Conservation (phyloP, 2,329 filamentous ascomycete species). For the Beauveria rudraprayagi region DNA sequence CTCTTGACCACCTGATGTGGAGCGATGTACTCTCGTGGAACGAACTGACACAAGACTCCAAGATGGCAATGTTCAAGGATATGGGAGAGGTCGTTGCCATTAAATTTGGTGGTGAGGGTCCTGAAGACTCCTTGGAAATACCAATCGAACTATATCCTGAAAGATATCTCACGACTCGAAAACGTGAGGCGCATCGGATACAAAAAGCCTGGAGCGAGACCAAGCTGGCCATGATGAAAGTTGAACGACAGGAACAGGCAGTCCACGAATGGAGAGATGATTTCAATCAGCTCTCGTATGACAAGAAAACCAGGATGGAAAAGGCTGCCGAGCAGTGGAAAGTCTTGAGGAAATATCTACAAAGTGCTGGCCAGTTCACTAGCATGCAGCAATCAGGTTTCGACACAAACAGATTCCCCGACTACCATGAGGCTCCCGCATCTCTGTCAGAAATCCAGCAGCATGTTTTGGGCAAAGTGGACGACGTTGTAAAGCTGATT, state of each 20-base stretch:
- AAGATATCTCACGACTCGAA: conserved; percentile 39
- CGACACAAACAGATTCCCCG: conserved; percentile 29
- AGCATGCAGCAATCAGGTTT: conserved; percentile 30
- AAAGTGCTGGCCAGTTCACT: conserved; percentile 27
- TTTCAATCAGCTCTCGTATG: conserved; percentile 18
- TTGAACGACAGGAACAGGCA: conserved; percentile 19
- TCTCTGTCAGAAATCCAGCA: conserved; percentile 26
- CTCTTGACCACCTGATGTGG: conserved; percentile 42
- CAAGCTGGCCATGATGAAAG: conserved; percentile 20
- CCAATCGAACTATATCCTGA: conserved; percentile 46
- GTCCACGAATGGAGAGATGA: conserved; percentile 22
- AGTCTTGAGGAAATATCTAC: conserved; percentile 26
- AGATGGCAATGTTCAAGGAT: conserved; percentile 36
- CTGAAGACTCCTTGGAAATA: conserved; percentile 39
- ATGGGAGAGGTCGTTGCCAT: conserved; percentile 44
- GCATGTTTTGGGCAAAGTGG: conserved; percentile 21
- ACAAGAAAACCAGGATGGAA: conserved; percentile 25
- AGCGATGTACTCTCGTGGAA: conserved; percentile 31
- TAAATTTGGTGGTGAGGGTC: conserved; percentile 34
- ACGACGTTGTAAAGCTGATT: conserved; percentile 26
- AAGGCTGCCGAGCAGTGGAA: conserved; percentile 25
- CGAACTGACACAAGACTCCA: conserved; percentile 27
- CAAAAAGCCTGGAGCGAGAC: conserved; percentile 29
- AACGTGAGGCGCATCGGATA: conserved; percentile 38
- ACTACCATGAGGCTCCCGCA: conserved; percentile 32